Evolutionary conservation across 805 yeast species (phyloP), one percentile per base, ranked within the genome.

Genomic region (Saccharomycopsis sp.): DNA sequence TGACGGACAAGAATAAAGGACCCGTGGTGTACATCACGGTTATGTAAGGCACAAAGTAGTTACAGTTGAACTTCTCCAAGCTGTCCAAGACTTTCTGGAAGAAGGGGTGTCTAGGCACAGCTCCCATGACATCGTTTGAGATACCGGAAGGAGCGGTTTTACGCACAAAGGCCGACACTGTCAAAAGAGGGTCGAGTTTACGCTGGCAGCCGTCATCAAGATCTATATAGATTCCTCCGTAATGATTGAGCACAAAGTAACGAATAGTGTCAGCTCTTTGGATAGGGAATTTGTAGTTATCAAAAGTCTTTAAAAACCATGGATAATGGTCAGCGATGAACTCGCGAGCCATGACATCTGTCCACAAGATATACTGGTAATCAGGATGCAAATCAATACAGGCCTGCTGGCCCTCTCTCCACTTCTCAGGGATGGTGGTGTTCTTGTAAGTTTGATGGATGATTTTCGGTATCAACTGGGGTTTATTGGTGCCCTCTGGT

Each of bases 21-120:
- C 97, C 97, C 0, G 97, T 92, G 12, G 96, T 85, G 67, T 83
- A 87, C 97, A 92, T 89, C 70, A 92, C 90, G 38, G 97, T 90
- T 62, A 91, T 75, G 73, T 92, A 92, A 14, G 97, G 96, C 17
- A 89, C 83, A 42, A 87, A 72, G 87, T 96, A 90, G 71, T 88
- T 86, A 52, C 73, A 69, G 67, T 89, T 83, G 68, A 82, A 86
- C 55, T 72, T 76, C 62, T 83, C 72, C 61, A 92, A 75, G 53
- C 80, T 80, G 62, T 85, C 86, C 61, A 89, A 79, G 17, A 80
- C 87, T 67, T 84, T 85, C 53, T 79, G 70, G 74, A 89, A 89
- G 72, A 91, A 89, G 2, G 97, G 96, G 71, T 92, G 97, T 54
- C 78, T 75, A 38, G 96, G 96, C 12, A 87, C 85, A 2, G 93